These are phyloP conservation scores for Cladophialophora bantiana DNA, from an alignment of 2,329 filamentous ascomycete genomes.

Conservation along the genomic window DNA sequence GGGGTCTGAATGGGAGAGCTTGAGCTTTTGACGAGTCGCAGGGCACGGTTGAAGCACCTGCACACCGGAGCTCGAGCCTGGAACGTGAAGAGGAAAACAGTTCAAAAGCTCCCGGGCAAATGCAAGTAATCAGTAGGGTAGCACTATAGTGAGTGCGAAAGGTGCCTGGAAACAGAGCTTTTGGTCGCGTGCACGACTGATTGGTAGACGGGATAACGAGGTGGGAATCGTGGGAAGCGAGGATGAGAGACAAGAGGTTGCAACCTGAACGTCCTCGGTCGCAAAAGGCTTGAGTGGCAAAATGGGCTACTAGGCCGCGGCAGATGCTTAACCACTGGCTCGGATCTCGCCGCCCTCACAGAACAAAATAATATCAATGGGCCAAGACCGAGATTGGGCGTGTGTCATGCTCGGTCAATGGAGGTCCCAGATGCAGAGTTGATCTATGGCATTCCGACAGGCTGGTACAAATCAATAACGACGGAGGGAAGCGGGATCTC, in stretches of 20 bases:
- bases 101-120: neutral
- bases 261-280: neutral
- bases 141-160: neutral
- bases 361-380: neutral
- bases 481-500: neutral
- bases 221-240: neutral
- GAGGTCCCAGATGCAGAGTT: neutral
- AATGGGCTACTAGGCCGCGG: neutral
- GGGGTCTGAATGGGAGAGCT: neutral
- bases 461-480: neutral
- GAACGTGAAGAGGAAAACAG: constrained; percentile 9
- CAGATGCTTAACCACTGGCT: constrained; percentile 5
- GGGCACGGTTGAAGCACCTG: constrained; percentile 27
- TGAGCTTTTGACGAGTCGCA: constrained; percentile 30
- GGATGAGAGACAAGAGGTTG: neutral
- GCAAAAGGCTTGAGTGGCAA: neutral
- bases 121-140: constrained; percentile 6
- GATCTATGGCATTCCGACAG: constrained; percentile 1
- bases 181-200: constrained; percentile 19
- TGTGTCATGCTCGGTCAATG: neutral
- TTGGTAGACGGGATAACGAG: constrained; percentile 4
- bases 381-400: constrained; percentile 6
- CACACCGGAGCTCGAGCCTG: neutral
- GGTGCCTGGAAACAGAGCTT: neutral
- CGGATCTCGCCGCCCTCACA: constrained; percentile 11